These are phyloP conservation scores for Termitomyces heimii DNA, from an alignment of 768 basidiomycete species.

Conservation along the genomic window DNA sequence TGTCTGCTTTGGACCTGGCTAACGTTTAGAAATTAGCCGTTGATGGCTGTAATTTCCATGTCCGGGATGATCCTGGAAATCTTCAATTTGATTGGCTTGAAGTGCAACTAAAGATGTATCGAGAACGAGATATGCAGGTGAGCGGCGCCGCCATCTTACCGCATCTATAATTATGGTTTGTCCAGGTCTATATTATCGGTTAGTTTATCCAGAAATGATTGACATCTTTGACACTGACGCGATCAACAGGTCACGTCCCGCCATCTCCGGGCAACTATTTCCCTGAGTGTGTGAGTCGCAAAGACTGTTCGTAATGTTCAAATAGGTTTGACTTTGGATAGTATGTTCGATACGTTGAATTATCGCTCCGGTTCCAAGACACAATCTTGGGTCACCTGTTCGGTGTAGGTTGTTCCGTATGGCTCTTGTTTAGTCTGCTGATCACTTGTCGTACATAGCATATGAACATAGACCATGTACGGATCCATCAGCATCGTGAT, in stretches of 20 bases:
- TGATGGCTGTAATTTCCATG: slow-evolving; percentile 60
- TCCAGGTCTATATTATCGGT: slow-evolving; percentile 44
- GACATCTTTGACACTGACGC: slow-evolving; percentile 4
- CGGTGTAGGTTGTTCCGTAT: slow-evolving; percentile 48
- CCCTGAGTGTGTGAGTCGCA: slow-evolving; percentile 69
- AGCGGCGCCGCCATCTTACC: slow-evolving; percentile 13
- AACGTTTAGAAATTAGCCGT: slow-evolving; percentile 46
- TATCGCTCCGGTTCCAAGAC: slow-evolving; percentile 81
- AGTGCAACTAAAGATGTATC: slow-evolving; percentile 68
- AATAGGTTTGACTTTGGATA: slow-evolving; percentile 15
- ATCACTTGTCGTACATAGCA: slow-evolving; percentile 35
- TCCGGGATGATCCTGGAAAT: slow-evolving; percentile 78
- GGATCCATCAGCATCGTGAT: slow-evolving; percentile 2
- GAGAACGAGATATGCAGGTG: slow-evolving; percentile 71
- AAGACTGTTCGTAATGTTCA: slow-evolving; percentile 3
- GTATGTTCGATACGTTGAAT: slow-evolving; percentile 66
- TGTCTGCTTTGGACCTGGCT: slow-evolving; percentile 5
- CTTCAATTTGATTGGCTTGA: slow-evolving; percentile 88
- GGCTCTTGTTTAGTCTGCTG: slow-evolving; percentile 21
- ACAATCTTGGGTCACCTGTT: slow-evolving; percentile 83
- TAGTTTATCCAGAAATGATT: slow-evolving; percentile 5
- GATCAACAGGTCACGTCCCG: slow-evolving; percentile 70
- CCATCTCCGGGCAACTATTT: slow-evolving; percentile 78
- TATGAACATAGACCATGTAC: slow-evolving; percentile 81
- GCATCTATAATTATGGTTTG: background rate